Evolutionary conservation across 176 grass and related monocot genomes (phyloP).

Genomic region (Melocanna baccifera): DNA sequence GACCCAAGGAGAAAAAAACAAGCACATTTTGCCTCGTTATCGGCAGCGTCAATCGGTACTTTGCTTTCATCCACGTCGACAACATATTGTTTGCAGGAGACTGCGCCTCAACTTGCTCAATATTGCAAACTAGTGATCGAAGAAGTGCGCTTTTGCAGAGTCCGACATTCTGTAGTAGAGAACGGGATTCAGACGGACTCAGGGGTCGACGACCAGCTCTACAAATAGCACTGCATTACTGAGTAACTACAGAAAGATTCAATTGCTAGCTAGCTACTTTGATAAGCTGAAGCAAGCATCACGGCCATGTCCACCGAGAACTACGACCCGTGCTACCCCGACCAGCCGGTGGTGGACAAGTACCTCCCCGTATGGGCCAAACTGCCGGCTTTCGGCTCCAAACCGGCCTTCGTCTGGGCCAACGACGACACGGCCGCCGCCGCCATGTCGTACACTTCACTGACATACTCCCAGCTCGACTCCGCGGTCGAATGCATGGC

Average conservation of each 20-base stretch:
- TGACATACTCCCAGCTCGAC: constrained; percentile 52
- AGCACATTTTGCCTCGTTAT: background rate
- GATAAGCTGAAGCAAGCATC: background rate
- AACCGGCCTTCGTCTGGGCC: constrained; percentile 53
- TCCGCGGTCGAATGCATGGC: constrained; percentile 40
- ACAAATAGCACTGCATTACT: background rate
- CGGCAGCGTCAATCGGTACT: background rate
- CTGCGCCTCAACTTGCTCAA: background rate
- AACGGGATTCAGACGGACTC: background rate
- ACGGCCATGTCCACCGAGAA: constrained; percentile 54
- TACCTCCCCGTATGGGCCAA: constrained; percentile 60
- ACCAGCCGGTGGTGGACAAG: constrained; percentile 56
- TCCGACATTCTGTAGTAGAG: background rate
- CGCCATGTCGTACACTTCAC: background rate
- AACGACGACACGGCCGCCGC: background rate
- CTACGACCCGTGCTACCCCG: constrained; percentile 66
- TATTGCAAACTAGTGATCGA: background rate
- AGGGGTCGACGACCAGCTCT: background rate
- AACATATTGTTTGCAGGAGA: background rate
- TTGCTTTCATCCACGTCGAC: constrained; percentile 22
- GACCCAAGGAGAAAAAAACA: constrained; percentile 28
- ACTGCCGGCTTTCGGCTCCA: constrained; percentile 36
- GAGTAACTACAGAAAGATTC: background rate
- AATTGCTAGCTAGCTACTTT: background rate
- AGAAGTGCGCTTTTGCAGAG: background rate